Conservation (phyloP, 129 eudicot species). For the Smallanthus sonchifolius region DNA sequence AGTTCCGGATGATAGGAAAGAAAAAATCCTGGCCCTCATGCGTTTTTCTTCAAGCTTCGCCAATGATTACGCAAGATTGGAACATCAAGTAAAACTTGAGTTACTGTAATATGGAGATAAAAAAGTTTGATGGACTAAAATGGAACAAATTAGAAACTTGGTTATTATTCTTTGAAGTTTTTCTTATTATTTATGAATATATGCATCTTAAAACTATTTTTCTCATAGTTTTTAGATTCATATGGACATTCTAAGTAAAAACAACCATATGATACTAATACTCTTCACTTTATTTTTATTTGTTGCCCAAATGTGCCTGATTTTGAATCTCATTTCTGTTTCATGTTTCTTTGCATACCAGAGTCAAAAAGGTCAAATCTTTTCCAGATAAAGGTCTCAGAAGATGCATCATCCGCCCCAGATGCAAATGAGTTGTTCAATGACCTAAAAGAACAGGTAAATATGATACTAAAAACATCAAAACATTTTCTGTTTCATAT, state of each 20-base stretch:
- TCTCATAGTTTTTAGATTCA: background rate
- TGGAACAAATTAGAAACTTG: too few species aligned
- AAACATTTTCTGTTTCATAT: background rate
- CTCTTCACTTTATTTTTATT: background rate
- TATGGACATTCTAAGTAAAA: background rate
- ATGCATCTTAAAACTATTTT: background rate
- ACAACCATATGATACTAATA: background rate
- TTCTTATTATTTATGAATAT: background rate
- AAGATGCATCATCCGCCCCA: slow-evolving; percentile 50
- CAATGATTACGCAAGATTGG: too few species aligned
- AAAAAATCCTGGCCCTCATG: too few species aligned
- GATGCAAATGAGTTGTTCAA: slow-evolving; percentile 65
- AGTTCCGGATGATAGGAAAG: too few species aligned
- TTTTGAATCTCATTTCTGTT: background rate
- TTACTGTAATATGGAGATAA: too few species aligned
- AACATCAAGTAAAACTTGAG: too few species aligned
- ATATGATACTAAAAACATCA: background rate
- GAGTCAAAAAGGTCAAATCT: slow-evolving; percentile 52
- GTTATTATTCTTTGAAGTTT: too few species aligned
- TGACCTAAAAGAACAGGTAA: slow-evolving; percentile 86
- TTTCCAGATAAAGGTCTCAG: slow-evolving; percentile 71
- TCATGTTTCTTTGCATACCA: slow-evolving; percentile 20
- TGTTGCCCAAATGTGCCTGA: background rate
- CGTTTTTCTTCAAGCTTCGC: too few species aligned
- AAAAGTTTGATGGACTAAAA: too few species aligned